Base-by-base conservation (phyloP, 345 rosid genomes). In the Arabis alpina region DNA sequence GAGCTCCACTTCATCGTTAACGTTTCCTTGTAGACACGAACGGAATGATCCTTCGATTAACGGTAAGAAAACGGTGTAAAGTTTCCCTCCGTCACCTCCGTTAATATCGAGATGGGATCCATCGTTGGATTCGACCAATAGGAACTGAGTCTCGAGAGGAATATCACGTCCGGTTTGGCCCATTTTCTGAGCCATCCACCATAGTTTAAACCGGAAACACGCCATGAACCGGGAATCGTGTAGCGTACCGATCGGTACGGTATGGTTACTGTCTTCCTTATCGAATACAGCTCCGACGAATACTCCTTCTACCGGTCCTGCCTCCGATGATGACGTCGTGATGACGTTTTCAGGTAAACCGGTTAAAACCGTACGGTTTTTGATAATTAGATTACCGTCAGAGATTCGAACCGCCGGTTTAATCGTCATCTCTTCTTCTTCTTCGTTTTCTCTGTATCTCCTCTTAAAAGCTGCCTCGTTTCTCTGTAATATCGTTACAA, bases 111-210 rank as follows among this genome's bases (percentile, higher is more conserved):
- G 81, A 80, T 76, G 86, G 71, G 98, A 88, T 58, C 96, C 94
- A 1, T 80, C 86, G 36, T 87, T 88, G 57, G 86, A 83, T 67
- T 88, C 96, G 2, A 87, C 71, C 75, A 93, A 54, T 54, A 93
- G 78, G 65, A 93, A 93, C 64, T 93, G 98, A 10, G 97, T 93
- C 81, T 93, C 98, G 1, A 84, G 67, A 0, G 97, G 98, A 14
- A 93, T 83, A 12, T 93, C 92, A 13, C 80, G 77, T 7, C 98
- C 98, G 8, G 24, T 71, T 58, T 84, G 83, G 0, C 98, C 98
- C 97, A 90, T 90, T 62, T 78, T 86, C 75, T 93, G 98, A 42
- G 97, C 92, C 98, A 93, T 93, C 98, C 98, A 93, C 94, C 93
- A 93, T 4, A 93, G 83, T 82, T 90, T 90, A 80, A 93, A 88